Evolutionary conservation across 1,284 basidiomycete genomes (phyloP), one percentile per base, ranked within the genome.

Genomic region (Ustilago sp.): DNA sequence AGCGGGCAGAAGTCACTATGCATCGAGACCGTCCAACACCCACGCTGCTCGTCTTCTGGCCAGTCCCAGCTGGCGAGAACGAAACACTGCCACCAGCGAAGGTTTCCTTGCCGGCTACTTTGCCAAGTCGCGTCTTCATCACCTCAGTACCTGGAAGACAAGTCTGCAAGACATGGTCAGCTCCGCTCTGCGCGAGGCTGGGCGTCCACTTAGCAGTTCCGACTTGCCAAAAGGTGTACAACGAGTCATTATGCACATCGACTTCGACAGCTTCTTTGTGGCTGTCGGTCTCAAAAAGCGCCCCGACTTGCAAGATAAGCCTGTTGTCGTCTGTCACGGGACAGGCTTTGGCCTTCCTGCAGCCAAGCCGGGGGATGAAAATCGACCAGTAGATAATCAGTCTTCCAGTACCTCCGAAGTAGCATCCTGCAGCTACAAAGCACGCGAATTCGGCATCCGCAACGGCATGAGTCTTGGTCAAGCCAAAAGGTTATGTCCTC

Each of bases 211-310:
- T 90, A 6, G 93, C 93, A 76, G 84, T 75, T 75, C 62, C 9
- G 64, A 75, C 58, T 72, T 80, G 35, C 75, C 86, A 7, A 83
- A 72, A 19, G 86, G 86, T 3, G 77, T 83, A 2, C 89, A 60
- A 6, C 80, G 83, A 19, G 77, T 80, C 36, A 76, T 85, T 54
- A 80, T 85, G 80, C 83, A 85, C 62, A 76, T 85, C 59, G 84
- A 86, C 72, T 98, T 99, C 82, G 96, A 99, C 85, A 94, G 92
- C 81, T 99, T 98, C 89, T 99, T 99, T 83, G 95, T 98, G 32
- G 79, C 67, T 4, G 83, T 85, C 15, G 81, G 81, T 12, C 67
- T 85, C 38, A 80, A 77, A 19, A 70, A 74, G 32, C 70, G 80
- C 0, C 82, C 81, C 1, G 79, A 82, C 32, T 68, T 85, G 32